phyloP scores from a whole-genome alignment of 306 rosid species.

The Gillenia trifoliata region DNA sequence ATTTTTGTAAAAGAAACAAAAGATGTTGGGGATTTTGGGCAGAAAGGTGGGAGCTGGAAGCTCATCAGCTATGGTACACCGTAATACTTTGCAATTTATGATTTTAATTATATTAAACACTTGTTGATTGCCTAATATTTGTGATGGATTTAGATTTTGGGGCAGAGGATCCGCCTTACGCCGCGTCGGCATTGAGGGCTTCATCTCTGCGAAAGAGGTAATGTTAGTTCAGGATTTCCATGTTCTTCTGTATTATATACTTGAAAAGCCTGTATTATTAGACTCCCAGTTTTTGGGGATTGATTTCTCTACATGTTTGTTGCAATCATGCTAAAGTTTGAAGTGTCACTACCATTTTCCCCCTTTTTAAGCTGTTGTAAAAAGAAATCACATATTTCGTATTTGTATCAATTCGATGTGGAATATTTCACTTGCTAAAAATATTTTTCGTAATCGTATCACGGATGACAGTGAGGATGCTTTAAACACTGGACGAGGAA shows the following conservation, averaged over 20 bases:
- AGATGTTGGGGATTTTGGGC: conserved; percentile 69
- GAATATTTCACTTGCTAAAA: not conserved
- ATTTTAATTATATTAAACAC: not conserved
- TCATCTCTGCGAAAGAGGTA: conserved; percentile 77
- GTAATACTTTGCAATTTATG: not conserved
- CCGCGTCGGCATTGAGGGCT: conserved; percentile 46
- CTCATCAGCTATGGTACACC: conserved; percentile 36
- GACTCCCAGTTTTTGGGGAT: not conserved
- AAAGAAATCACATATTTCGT: not conserved
- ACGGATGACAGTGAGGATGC: conserved; percentile 87
- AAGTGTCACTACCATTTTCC: no score
- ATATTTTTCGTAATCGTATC: conserved; percentile 19
- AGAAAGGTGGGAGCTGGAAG: conserved; percentile 42
- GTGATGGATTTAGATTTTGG: conserved; percentile 4
- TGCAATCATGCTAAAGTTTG: no score
- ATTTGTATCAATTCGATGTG: not conserved
- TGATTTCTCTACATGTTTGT: no score
- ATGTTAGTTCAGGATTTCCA: not conserved
- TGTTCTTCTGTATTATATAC: not conserved
- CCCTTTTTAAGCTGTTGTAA: not conserved
- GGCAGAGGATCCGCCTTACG: conserved; percentile 54
- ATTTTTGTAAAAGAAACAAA: conserved; percentile 14
- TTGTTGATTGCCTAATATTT: not conserved
- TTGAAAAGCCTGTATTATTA: not conserved
- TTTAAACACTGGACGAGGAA: conserved; percentile 89